Evolutionary conservation across 2,329 filamentous ascomycete species (phyloP).

Genomic region (Basipetospora chlamydospora): DNA sequence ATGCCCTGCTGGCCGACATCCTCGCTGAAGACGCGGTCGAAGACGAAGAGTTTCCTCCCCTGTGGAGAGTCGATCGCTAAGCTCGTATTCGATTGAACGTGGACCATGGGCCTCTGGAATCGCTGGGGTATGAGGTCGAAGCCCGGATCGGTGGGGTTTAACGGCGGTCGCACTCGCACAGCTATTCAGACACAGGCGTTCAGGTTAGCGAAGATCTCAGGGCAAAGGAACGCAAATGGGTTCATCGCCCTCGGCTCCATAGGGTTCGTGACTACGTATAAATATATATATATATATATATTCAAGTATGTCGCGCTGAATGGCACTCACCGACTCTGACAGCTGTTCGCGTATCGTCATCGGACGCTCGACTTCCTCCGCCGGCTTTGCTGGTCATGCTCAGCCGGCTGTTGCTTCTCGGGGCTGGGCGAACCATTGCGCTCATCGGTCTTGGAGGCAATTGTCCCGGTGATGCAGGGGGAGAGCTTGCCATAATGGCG

Average conservation of each 20-base stretch:
- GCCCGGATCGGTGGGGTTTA: constrained; percentile 72
- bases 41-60: constrained; percentile 88
- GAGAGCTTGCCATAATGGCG: constrained; percentile 49
- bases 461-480: constrained; percentile 49
- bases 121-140: constrained; percentile 91
- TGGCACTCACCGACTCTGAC: constrained; percentile 76
- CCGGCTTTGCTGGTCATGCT: constrained; percentile 69
- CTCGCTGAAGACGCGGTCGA: constrained; percentile 84
- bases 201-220: too few relatives aligned
- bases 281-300: too few relatives aligned
- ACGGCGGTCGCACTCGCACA: constrained; percentile 80
- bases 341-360: constrained; percentile 79
- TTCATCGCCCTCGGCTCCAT: too few relatives aligned
- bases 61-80: constrained; percentile 82
- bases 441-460: constrained; percentile 59
- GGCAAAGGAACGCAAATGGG: too few relatives aligned
- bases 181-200: constrained; percentile 34
- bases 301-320: background rate
- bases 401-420: constrained; percentile 67
- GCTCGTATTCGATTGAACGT: constrained; percentile 73
- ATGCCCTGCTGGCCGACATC: constrained; percentile 75
- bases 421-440: constrained; percentile 60
- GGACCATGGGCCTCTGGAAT: constrained; percentile 85
- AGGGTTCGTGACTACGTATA: too few relatives aligned
- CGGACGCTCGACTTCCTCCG: constrained; percentile 66